These are phyloP conservation scores for Chytridiales sp. DNA, from an alignment of 371 early-diverging fungal species.

Conservation along the genomic window DNA sequence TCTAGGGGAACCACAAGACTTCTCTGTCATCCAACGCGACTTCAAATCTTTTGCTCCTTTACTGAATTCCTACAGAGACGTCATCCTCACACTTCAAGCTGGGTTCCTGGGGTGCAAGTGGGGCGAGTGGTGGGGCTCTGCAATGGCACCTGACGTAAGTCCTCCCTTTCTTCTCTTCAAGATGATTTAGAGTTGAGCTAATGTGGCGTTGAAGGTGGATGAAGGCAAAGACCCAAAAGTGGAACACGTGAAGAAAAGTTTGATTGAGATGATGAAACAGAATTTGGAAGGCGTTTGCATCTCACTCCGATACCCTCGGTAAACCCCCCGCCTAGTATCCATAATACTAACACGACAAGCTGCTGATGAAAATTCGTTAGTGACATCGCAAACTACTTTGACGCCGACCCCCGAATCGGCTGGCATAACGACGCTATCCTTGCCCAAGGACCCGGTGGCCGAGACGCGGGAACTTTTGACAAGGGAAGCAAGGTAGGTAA, in stretches of 20 bases:
- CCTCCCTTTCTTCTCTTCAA: no score
- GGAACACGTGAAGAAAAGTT: not conserved
- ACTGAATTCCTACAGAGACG: not conserved
- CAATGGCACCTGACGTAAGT: constrained; percentile 5
- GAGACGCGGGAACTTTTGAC: constrained; percentile 12
- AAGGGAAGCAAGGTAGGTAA: constrained; percentile 1
- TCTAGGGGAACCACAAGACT: not conserved
- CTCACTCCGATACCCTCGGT: constrained; percentile 11
- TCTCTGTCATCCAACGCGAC: not conserved
- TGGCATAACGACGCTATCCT: constrained; percentile 15
- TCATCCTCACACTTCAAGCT: constrained; percentile 3
- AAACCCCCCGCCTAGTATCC: no score
- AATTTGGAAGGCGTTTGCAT: not conserved
- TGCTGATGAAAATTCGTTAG: no score
- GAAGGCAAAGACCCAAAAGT: not conserved
- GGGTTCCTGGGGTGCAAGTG: constrained; percentile 7
- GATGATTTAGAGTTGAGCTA: no score
- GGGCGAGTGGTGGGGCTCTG: constrained; percentile 14
- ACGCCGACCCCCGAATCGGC: not conserved
- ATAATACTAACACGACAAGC: no score
- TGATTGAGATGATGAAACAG: not conserved
- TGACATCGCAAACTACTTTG: constrained; percentile 8
- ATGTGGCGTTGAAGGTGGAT: no score
- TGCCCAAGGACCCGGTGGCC: constrained; percentile 6
- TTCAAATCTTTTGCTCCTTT: not conserved